Conservation (phyloP, 1,284 basidiomycete species). For the Clitocybe nebularis region DNA sequence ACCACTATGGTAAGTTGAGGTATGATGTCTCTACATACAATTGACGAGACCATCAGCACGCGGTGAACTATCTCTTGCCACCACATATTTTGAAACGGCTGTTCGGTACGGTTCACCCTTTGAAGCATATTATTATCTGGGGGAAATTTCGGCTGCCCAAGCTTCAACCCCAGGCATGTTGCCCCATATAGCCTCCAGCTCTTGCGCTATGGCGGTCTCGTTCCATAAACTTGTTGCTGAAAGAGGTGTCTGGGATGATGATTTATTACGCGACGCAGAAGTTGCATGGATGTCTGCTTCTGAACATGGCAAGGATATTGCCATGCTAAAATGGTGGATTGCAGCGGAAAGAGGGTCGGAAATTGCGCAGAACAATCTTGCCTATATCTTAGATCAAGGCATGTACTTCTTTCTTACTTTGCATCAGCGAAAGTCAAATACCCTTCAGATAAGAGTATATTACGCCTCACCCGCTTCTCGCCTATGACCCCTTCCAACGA, state of each 20-base stretch:
- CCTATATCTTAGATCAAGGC: constrained; percentile 91
- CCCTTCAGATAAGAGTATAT: constrained; percentile 63
- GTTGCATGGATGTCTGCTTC: constrained; percentile 73
- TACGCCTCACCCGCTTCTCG: constrained; percentile 66
- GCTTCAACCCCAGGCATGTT: constrained; percentile 43
- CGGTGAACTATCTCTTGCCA: constrained; percentile 62
- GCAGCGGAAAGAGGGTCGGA: constrained; percentile 92
- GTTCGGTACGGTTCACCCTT: constrained; percentile 84
- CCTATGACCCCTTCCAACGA: constrained; percentile 69
- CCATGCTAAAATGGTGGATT: constrained; percentile 92
- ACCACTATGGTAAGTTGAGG: constrained; percentile 65
- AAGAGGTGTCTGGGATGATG: constrained; percentile 83
- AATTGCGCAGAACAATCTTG: constrained; percentile 93
- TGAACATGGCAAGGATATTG: constrained; percentile 62
- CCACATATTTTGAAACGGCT: constrained; percentile 76
- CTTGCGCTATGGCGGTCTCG: constrained; percentile 83
- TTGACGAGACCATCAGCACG: constrained; percentile 40
- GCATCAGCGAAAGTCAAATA: constrained; percentile 1
- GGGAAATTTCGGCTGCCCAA: constrained; percentile 67
- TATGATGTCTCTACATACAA: background rate
- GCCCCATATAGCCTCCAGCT: constrained; percentile 51
- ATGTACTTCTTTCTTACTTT: constrained; percentile 7
- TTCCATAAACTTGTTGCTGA: constrained; percentile 90
- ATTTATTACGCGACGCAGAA: constrained; percentile 83
- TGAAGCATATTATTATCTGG: constrained; percentile 91